Evolutionary conservation across 1,139 yeast species (phyloP), one percentile per base, ranked within the genome.

Genomic region (Zygoascus sp.): DNA sequence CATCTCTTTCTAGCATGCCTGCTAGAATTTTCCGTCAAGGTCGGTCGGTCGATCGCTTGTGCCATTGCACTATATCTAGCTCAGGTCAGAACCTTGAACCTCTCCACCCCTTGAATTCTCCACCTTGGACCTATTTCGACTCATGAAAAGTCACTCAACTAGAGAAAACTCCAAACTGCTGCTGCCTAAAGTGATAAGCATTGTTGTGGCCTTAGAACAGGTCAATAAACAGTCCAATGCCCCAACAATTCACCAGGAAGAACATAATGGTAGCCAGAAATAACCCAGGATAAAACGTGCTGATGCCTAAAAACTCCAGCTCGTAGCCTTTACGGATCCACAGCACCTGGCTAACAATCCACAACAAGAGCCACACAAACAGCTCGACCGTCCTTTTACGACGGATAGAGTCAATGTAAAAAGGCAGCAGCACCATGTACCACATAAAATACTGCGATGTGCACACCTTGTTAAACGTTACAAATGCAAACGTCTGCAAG

Each of bases 371-470:
- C 47, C 76, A 72, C 1, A 64, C 17, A 0, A 70, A 19, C 36
- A 53, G 52, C 22, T 36, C 35, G 7, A 40, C 61, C 65, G 22
- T 32, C 30, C 44, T 50, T 50, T 47, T 50, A n/a, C 47, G 44
- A 30, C 44, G 22, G 16, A 51, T 56, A 58, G 49, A 49, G 20
- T 56, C 56, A 21, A 53, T 60, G 59, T 72, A 81, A 47, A 86
- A 79, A 1, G 97, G 97, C 42, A 89, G 66, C 56, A 89, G 78
- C 13, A 89, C 87, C 60, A 92, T 69, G 63, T 83, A 89, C 97
- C 98, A 92, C 56, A 90, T 80, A 64, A 92, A 92, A 65, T 92
- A 92, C 59, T 71, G 74, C 0, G 96, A 87, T 0, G 98, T 92
- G 59, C 95, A 85, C 30, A 92, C 97, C 66, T 92, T 92, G 70